phyloP scores from a whole-genome alignment of 352 stramenopile species.

The Globisporangium parvum region DNA sequence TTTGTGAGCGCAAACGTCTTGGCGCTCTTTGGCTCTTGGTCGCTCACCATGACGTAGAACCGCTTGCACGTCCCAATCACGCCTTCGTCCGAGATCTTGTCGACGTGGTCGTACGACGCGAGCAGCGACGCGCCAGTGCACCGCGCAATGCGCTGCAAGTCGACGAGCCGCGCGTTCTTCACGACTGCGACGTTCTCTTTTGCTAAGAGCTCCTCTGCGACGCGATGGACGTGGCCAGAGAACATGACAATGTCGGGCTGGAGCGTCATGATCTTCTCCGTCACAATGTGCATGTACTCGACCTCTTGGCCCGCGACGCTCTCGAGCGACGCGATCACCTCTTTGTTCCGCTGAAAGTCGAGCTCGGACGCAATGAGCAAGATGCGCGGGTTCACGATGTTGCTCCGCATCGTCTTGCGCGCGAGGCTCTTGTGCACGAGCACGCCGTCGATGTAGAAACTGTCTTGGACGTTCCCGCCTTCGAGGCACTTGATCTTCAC shows the following conservation, averaged over 20 bases:
- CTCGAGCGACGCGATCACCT: slow-evolving; percentile 76
- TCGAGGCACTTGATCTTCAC: slow-evolving; percentile 77
- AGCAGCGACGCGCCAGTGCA: slow-evolving; percentile 72
- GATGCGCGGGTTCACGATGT: slow-evolving; percentile 75
- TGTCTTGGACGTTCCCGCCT: slow-evolving; percentile 67
- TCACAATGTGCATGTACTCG: slow-evolving; percentile 89
- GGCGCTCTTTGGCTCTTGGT: slow-evolving; percentile 69
- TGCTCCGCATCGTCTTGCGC: slow-evolving; percentile 77
- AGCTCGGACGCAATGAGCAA: slow-evolving; percentile 77
- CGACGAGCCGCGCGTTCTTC: slow-evolving; percentile 77
- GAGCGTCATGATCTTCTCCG: slow-evolving; percentile 82
- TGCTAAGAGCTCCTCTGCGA: slow-evolving; percentile 75
- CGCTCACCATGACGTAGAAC: slow-evolving; percentile 82
- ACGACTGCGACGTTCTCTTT: slow-evolving; percentile 77
- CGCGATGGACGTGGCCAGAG: slow-evolving; percentile 74
- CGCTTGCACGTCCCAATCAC: slow-evolving; percentile 75
- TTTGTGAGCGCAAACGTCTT: slow-evolving; percentile 43
- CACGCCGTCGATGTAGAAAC: slow-evolving; percentile 87
- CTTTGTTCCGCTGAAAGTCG: slow-evolving; percentile 83
- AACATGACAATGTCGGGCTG: slow-evolving; percentile 85
- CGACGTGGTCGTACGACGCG: slow-evolving; percentile 82
- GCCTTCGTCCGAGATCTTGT: slow-evolving; percentile 77
- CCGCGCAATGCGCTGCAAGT: slow-evolving; percentile 74
- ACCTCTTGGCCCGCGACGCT: slow-evolving; percentile 80
- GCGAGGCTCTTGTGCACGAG: slow-evolving; percentile 83